Evolutionary conservation across 805 yeast species (phyloP).

Genomic region (Metschnikowia cerradonensis): DNA sequence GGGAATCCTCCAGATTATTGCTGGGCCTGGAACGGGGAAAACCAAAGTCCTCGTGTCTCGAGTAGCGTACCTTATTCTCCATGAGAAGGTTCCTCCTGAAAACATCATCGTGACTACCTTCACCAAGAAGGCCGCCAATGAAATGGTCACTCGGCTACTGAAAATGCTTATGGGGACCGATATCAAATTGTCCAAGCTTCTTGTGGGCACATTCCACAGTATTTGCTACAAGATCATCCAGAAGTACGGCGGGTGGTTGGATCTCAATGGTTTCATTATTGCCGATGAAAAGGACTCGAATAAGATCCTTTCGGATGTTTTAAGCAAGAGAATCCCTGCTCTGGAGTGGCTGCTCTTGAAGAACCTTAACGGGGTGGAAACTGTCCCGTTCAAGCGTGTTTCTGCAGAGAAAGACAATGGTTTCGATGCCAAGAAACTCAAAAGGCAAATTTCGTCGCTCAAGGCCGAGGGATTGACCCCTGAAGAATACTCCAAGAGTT

Average conservation of each 20-base stretch:
- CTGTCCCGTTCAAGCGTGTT: slow-evolving; percentile 9
- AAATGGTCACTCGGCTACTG: slow-evolving; percentile 64
- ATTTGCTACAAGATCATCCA: slow-evolving; percentile 62
- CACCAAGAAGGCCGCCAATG: slow-evolving; percentile 88
- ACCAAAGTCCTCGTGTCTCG: slow-evolving; percentile 79
- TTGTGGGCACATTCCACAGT: slow-evolving; percentile 89
- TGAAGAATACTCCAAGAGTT: slow-evolving; percentile 30
- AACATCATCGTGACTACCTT: slow-evolving; percentile 82
- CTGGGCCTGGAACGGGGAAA: slow-evolving; percentile 70
- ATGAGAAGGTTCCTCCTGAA: slow-evolving; percentile 52
- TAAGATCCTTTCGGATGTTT: slow-evolving; percentile 42
- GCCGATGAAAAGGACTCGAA: slow-evolving; percentile 63
- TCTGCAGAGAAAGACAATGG: slow-evolving; percentile 24
- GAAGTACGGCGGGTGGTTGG: slow-evolving; percentile 50
- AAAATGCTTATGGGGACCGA: slow-evolving; percentile 29
- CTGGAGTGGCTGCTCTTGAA: slow-evolving; percentile 17
- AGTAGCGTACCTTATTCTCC: slow-evolving; percentile 63
- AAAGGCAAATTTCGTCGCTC: slow-evolving; percentile 48
- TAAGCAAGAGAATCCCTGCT: slow-evolving; percentile 22
- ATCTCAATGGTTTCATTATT: slow-evolving; percentile 44
- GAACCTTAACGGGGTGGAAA: slow-evolving; percentile 15
- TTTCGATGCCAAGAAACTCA: slow-evolving; percentile 39
- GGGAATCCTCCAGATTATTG: slow-evolving; percentile 46
- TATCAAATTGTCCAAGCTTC: slow-evolving; percentile 42
- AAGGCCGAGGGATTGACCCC: slow-evolving; percentile 52